These are phyloP conservation scores for Fusarium lateritium DNA, from an alignment of 2,329 filamentous ascomycete genomes.

Conservation along the genomic window DNA sequence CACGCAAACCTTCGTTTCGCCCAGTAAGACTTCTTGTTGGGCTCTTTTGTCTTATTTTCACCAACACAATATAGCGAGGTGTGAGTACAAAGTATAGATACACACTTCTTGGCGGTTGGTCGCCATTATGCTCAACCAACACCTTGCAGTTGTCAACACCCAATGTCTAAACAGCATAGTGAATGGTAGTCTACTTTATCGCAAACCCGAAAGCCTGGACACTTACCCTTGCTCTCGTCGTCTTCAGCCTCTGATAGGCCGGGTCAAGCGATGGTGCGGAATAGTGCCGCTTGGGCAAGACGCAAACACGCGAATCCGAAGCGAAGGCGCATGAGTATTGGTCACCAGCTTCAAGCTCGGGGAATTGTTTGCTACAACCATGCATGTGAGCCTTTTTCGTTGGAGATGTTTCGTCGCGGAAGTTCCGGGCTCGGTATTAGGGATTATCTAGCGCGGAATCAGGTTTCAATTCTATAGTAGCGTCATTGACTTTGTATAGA, in stretches of 20 bases:
- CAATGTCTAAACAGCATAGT: background rate
- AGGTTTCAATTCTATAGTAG: slow-evolving; percentile 25
- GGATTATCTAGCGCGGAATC: slow-evolving; percentile 18
- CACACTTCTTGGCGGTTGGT: background rate
- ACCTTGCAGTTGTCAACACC: background rate
- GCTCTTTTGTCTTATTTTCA: slow-evolving; percentile 6
- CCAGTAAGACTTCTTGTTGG: background rate
- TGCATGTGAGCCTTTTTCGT: slow-evolving; percentile 9
- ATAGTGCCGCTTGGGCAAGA: slow-evolving; percentile 24
- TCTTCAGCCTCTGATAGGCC: slow-evolving; percentile 27
- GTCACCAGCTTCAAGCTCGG: slow-evolving; percentile 22
- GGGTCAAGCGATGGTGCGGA: slow-evolving; percentile 37
- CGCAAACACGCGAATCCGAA: slow-evolving; percentile 24
- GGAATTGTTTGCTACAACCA: slow-evolving; percentile 5
- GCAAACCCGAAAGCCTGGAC: background rate
- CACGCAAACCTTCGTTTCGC: background rate
- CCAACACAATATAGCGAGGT: slow-evolving; percentile 6
- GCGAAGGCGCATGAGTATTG: slow-evolving; percentile 31
- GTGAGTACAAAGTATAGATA: background rate
- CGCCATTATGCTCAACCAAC: background rate
- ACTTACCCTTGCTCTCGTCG: slow-evolving; percentile 14
- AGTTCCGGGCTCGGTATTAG: slow-evolving; percentile 22
- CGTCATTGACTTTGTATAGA: slow-evolving; percentile 28
- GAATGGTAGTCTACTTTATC: background rate
- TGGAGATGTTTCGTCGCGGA: slow-evolving; percentile 5